phyloP scores from a whole-genome alignment of 1,139 yeast genomes.

The Protomyces macrosporus region DNA sequence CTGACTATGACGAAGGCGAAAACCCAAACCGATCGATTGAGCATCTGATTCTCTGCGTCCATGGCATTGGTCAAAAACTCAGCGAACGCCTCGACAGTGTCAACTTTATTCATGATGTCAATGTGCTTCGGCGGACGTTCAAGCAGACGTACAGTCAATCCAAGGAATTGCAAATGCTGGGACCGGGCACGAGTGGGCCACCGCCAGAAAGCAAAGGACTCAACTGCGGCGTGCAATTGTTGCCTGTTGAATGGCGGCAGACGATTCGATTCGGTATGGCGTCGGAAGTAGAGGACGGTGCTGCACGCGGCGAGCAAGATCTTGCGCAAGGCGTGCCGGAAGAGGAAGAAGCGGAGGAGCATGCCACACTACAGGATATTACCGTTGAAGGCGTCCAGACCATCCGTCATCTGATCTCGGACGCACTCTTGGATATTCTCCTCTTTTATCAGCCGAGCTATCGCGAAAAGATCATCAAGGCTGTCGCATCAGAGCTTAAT shows the following conservation, averaged over 20 bases:
- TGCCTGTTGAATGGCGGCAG: slow-evolving; percentile 35
- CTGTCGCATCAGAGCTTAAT: slow-evolving; percentile 58
- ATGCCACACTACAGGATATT: slow-evolving; percentile 66
- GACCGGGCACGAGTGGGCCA: slow-evolving; percentile 38
- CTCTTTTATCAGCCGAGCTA: slow-evolving; percentile 72
- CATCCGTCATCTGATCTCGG: slow-evolving; percentile 70
- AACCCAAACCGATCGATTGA: slow-evolving; percentile 51
- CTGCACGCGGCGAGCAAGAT: slow-evolving; percentile 30
- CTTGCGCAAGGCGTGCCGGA: slow-evolving; percentile 12
- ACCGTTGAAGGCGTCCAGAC: slow-evolving; percentile 76
- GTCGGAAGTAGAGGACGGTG: slow-evolving; percentile 26
- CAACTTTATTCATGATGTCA: slow-evolving; percentile 81
- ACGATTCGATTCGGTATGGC: slow-evolving; percentile 33
- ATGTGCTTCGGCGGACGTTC: slow-evolving; percentile 51
- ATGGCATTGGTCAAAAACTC: slow-evolving; percentile 88
- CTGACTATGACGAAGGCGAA: slow-evolving; percentile 24
- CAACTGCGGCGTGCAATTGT: slow-evolving; percentile 32
- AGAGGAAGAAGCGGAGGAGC: slow-evolving; percentile 35
- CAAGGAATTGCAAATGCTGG: slow-evolving; percentile 35
- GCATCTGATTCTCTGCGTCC: slow-evolving; percentile 77
- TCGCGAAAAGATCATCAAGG: slow-evolving; percentile 55
- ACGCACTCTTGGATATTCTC: slow-evolving; percentile 80
- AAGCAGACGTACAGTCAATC: slow-evolving; percentile 33
- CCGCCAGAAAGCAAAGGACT: slow-evolving; percentile 39
- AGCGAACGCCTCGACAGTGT: slow-evolving; percentile 74